Conservation (phyloP, 768 basidiomycete species). For the Phylloporus sp. region DNA sequence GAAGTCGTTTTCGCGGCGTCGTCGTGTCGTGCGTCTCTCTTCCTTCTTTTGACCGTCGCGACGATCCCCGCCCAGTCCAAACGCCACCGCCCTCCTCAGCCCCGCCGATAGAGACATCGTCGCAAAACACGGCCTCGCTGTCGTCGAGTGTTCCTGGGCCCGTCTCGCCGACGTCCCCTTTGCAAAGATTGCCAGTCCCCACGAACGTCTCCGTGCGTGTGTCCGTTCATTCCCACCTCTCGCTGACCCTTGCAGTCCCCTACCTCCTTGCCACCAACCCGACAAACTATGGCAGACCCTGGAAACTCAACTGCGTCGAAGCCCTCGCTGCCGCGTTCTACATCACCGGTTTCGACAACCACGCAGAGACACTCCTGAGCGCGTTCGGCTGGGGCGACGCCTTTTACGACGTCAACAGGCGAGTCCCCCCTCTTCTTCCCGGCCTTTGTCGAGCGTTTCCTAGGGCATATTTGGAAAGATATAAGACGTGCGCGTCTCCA, state of each 20-base stretch:
- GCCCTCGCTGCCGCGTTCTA: constrained; percentile 94
- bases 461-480: constrained; percentile 57
- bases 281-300: constrained; percentile 97
- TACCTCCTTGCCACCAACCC: constrained; percentile 95
- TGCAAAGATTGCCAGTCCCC: constrained; percentile 84
- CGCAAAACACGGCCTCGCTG: constrained; percentile 71
- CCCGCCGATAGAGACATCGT: constrained; percentile 84
- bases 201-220: constrained; percentile 81
- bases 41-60: too few species aligned
- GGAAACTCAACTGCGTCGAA: constrained; percentile 93
- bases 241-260: constrained; percentile 56
- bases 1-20: constrained; percentile 82
- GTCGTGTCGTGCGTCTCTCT: constrained; percentile 77
- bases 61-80: constrained; percentile 1
- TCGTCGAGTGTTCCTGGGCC: constrained; percentile 99
- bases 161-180: constrained; percentile 93
- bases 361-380: constrained; percentile 72
- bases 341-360: constrained; percentile 78
- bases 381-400: constrained; percentile 90
- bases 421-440: too few species aligned
- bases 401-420: constrained; percentile 86
- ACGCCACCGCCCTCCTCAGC: constrained; percentile 71
- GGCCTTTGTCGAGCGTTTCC: not conserved
- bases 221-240: not conserved
- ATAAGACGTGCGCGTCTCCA: constrained; percentile 63